Evolutionary conservation across 1,284 basidiomycete species (phyloP), one percentile per base, ranked within the genome.

Genomic region (Serendipita sp.): DNA sequence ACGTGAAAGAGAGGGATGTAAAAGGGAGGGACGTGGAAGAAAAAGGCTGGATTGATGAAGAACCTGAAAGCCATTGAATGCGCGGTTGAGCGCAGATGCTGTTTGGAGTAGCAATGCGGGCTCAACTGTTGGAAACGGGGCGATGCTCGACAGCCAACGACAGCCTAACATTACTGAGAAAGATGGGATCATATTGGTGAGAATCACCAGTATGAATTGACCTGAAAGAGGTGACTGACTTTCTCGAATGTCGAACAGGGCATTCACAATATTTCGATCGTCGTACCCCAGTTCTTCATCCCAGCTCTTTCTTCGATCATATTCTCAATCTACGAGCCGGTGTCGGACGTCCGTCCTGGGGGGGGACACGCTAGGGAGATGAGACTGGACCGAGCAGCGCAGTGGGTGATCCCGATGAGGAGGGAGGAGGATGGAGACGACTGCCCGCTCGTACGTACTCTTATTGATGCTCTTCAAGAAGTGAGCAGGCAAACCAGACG

Each of bases 241-340:
- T n/a, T 50, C 49, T 44, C 53, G 38, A 42, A 12, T 22, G 35
- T 66, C 35, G 35, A 12, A 42, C 22, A 90, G 88, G 91, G 91
- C 42, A 93, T 94, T 63, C 91, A 94, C 72, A 96, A 94, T 69
- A 80, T 95, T 62, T 93, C 89, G 71, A 78, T 95, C 67, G 93
- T 95, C 62, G 75, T 79, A 15, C 79, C 83, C 2, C 79, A 80
- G 66, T 79, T 80, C 65, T 70, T 80, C 58, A 76, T 79, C 4
- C 78, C 78, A 0, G 71, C 74, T 44, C 66, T 79, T 2, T 74
- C 74, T 1, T 71, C 74, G 6, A 69, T 79, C 67, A 74, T 79
- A 50, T 79, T 80, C 64, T 49, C 66, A 15, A 67, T 87, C 12
- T 60, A 85, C 82, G 0, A 85, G 79, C 29, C 35, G 1, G 5